phyloP scores from a whole-genome alignment of 129 eudicot species.

The Tanacetum coccineum region DNA sequence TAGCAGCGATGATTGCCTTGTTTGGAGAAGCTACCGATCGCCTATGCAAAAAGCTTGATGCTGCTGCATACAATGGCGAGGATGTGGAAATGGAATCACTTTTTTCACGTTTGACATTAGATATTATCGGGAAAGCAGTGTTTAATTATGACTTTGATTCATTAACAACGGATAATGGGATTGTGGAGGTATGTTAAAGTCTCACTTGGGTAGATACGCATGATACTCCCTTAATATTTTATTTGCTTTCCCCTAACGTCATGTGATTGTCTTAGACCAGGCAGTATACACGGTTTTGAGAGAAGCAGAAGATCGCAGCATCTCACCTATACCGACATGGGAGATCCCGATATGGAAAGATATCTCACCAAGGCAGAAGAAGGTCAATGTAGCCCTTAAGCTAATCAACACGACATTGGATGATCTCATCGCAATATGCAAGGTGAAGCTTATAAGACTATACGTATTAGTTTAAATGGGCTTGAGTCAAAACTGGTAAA shows the following conservation, averaged over 20 bases:
- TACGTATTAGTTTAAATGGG: background rate
- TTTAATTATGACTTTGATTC: slow-evolving; percentile 97
- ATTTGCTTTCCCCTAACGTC: slow-evolving; percentile 12
- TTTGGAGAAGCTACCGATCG: slow-evolving; percentile 92
- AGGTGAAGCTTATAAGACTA: slow-evolving; percentile 44
- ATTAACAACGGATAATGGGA: slow-evolving; percentile 79
- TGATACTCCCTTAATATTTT: background rate
- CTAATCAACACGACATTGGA: slow-evolving; percentile 80
- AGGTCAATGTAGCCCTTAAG: slow-evolving; percentile 81
- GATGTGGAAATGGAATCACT: slow-evolving; percentile 99
- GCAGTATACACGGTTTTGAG: slow-evolving; percentile 94
- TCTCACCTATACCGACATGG: slow-evolving; percentile 93
- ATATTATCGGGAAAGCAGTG: slow-evolving; percentile 94
- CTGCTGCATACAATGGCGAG: slow-evolving; percentile 82
- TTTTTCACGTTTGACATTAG: slow-evolving; percentile 91
- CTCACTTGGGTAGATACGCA: background rate
- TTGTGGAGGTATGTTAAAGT: slow-evolving; percentile 72
- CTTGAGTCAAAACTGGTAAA: background rate
- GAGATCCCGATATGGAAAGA: slow-evolving; percentile 99
- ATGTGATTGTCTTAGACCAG: slow-evolving; percentile 47
- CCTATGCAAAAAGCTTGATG: slow-evolving; percentile 80
- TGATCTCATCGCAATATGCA: slow-evolving; percentile 80
- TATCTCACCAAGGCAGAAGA: slow-evolving; percentile 82
- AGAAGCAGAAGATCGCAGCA: slow-evolving; percentile 96
- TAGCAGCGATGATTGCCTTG: slow-evolving; percentile 80